phyloP scores from a whole-genome alignment of 164 flowering plant species.

The Vitis riparia region DNA sequence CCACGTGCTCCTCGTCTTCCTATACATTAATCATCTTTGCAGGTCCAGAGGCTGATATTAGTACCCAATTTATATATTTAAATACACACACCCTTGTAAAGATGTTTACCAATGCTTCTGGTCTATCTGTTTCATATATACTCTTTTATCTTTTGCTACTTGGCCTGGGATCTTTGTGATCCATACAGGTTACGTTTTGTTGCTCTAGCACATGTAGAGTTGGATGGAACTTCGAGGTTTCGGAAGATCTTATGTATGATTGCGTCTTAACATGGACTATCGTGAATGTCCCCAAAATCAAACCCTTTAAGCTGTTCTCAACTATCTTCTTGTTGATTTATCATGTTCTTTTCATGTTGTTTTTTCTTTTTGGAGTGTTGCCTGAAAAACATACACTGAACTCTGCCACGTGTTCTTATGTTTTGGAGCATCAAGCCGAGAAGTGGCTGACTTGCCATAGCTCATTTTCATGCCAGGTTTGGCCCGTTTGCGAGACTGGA shows the following conservation, averaged over 20 bases:
- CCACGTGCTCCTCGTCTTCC: slow-evolving; percentile 59
- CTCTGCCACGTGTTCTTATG: no score
- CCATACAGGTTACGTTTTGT: slow-evolving; percentile 20
- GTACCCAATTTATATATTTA: slow-evolving; percentile 19
- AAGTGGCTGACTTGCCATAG: no score
- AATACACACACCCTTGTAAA: slow-evolving; percentile 32
- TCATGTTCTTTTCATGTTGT: no score
- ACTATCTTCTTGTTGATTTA: background rate
- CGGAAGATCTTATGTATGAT: slow-evolving; percentile 16
- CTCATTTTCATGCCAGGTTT: no score
- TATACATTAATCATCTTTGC: slow-evolving; percentile 34
- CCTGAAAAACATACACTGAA: no score
- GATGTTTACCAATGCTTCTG: slow-evolving; percentile 24
- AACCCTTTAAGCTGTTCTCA: background rate
- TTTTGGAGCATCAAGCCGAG: no score
- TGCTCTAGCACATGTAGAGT: slow-evolving; percentile 31
- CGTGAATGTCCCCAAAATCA: background rate
- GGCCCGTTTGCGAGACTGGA: no score
- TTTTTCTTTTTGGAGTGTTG: no score
- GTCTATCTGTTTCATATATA: slow-evolving; percentile 18
- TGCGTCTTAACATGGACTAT: background rate
- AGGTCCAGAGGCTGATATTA: slow-evolving; percentile 11
- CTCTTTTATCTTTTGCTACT: slow-evolving; percentile 9
- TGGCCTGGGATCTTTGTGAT: slow-evolving; percentile 20
- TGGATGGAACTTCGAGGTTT: slow-evolving; percentile 54